Base-by-base conservation (phyloP, 148 eudicot species). In the Limonium bicolor region DNA sequence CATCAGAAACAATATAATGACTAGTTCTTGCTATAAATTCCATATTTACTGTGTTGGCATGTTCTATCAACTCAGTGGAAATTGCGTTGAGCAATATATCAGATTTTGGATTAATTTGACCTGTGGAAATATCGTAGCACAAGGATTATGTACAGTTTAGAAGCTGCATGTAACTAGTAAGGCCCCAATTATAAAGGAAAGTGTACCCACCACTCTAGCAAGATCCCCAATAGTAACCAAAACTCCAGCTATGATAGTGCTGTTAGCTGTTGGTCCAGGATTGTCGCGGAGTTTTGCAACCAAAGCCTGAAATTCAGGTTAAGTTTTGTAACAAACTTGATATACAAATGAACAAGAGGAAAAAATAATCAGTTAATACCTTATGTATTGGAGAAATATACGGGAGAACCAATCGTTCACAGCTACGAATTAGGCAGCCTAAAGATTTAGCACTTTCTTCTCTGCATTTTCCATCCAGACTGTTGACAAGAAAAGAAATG, bases 391-490 rank as follows among this genome's bases (percentile, higher is more conserved):
- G 94, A 59, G 96, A 76, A 55, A 88, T 80, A 50, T 88, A 88
- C n/a, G 96, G 96, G 48, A 83, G 86, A 41, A 88, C 80, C 56
- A 88, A 56, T 30, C 86, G 73, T 60, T 90, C 99, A 58, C 95
- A 90, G 24, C 70, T 80, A 32, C 99, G 99, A 52, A 90, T 90
- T 41, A 84, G 62, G 73, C 85, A 84, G 50, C 99, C 95, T 58
- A 90, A 67, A 50, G 85, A 73, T 42, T 90, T 90, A 10, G 99
- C 99, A 61, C 99, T 84, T 59, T 90, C 99, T 78, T 90, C 99
- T 68, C 79, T 70, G 62, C 99, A 84, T 63, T 90, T 90, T 66
- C 74, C 71, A 61, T 90, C 99, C 36, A 76, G 75, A 54, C 99
- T 90, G 93, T 68, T 29, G 28, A 53, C 5, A 20, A 13, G 37